Percentiles rank a stretch among this genome's conserved stretches.
Conservation (phyloP, 352 stramenopile species). For the Phytophthora quininea region DNA sequence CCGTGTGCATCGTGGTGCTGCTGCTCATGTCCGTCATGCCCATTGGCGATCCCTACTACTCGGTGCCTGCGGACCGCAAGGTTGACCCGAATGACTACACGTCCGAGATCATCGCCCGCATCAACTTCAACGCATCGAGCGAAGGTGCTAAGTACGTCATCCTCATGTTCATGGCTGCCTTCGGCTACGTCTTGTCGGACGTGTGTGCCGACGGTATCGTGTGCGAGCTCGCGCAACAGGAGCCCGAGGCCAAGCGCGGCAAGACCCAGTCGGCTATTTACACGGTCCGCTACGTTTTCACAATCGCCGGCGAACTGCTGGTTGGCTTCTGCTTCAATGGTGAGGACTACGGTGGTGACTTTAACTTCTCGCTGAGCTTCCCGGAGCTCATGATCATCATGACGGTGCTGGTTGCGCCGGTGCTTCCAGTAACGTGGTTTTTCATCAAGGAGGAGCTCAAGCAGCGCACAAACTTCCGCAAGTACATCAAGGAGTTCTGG, state of each 20-base stretch:
- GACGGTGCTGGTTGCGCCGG: slow-evolving; percentile 7
- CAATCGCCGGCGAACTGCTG: slow-evolving; percentile 48
- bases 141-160: slow-evolving; percentile 48
- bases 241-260: slow-evolving; percentile 53
- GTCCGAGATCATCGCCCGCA: slow-evolving; percentile 28
- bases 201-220: slow-evolving; percentile 32
- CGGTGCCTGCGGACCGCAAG: slow-evolving; percentile 26
- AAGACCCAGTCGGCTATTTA: slow-evolving; percentile 57
- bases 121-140: slow-evolving; percentile 46
- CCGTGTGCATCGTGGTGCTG: slow-evolving; percentile 48
- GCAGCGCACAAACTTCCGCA: slow-evolving; percentile 30
- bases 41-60: slow-evolving; percentile 63
- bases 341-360: slow-evolving; percentile 39
- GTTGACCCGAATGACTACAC: slow-evolving; percentile 34
- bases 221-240: slow-evolving; percentile 54
- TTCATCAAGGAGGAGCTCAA: slow-evolving; percentile 48
- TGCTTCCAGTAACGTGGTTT: slow-evolving; percentile 43
- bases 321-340: slow-evolving; percentile 63
- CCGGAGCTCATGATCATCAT: too few species aligned
- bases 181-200: slow-evolving; percentile 74
- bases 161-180: slow-evolving; percentile 62
- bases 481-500: slow-evolving; percentile 52
- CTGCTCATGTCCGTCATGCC: slow-evolving; percentile 52
- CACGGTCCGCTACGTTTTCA: slow-evolving; percentile 33
- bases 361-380: too few species aligned